Percentiles rank a stretch among this genome's conserved stretches.
Conservation (phyloP, 176 grass and related monocot species). For the Phyllostachys edulis region DNA sequence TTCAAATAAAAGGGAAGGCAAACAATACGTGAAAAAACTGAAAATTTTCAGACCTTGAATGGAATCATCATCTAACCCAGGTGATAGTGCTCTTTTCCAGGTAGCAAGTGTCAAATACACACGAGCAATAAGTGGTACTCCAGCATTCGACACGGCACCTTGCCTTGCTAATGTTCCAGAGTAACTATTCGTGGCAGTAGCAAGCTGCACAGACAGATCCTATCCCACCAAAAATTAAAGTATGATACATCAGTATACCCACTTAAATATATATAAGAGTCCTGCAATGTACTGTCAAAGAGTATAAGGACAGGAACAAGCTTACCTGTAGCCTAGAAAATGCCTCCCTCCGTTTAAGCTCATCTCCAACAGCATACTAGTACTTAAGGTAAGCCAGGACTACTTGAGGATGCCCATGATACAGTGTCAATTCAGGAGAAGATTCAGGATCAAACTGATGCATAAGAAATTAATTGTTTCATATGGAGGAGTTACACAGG, state of each 20-base stretch:
- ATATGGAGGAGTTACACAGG: slow-evolving; percentile 2
- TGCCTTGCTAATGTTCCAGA: slow-evolving; percentile 39
- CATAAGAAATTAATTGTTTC: slow-evolving; percentile 13
- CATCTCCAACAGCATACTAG: slow-evolving; percentile 87
- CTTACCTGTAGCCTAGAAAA: slow-evolving; percentile 90
- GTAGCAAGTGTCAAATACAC: slow-evolving; percentile 91
- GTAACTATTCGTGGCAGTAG: slow-evolving; percentile 54
- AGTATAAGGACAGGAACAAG: slow-evolving; percentile 3
- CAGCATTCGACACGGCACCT: slow-evolving; percentile 43
- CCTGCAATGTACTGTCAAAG: not conserved
- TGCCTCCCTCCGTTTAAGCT: slow-evolving; percentile 73
- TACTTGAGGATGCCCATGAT: slow-evolving; percentile 87
- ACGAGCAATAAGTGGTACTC: slow-evolving; percentile 83
- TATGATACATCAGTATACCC: not conserved
- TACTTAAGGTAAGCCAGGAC: slow-evolving; percentile 87
- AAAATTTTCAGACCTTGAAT: slow-evolving; percentile 65
- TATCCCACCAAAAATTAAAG: slow-evolving; percentile 43
- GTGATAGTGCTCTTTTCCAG: slow-evolving; percentile 91
- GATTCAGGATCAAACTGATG: slow-evolving; percentile 90
- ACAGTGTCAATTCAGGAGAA: slow-evolving; percentile 60
- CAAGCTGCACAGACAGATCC: slow-evolving; percentile 77
- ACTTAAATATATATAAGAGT: slow-evolving; percentile 15
- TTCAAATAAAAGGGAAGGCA: slow-evolving; percentile 18
- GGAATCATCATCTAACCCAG: slow-evolving; percentile 83
- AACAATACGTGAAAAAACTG: slow-evolving; percentile 12